Percentiles rank a stretch among this genome's conserved stretches.
Conservation (phyloP, 768 basidiomycete species). For the Pisolithus microcarpus region DNA sequence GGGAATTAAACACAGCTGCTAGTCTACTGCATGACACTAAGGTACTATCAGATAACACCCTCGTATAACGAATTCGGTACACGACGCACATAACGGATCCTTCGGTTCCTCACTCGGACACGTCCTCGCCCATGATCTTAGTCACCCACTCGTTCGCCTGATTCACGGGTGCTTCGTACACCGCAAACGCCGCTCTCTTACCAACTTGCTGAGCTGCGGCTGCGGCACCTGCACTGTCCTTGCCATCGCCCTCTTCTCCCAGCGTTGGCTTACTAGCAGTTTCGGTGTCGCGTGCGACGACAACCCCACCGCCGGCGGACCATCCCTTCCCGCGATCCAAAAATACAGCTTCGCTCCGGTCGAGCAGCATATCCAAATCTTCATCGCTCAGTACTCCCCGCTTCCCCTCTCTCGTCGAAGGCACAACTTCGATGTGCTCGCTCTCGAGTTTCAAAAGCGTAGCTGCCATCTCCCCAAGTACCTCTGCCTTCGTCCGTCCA, state of each 20-base stretch:
- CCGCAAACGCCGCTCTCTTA: conserved; percentile 63
- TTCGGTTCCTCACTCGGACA: conserved; percentile 6
- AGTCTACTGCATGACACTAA: too few species aligned
- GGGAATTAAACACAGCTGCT: too few species aligned
- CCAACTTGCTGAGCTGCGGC: conserved; percentile 2
- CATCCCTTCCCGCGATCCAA: conserved; percentile 64
- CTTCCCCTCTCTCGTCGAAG: conserved; percentile 57
- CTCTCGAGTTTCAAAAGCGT: conserved; percentile 73
- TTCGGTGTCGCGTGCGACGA: neutral
- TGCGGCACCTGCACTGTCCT: conserved; percentile 12
- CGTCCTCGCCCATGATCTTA: conserved; percentile 52
- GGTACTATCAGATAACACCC: neutral
- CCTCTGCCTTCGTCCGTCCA: conserved; percentile 50
- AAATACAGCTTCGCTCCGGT: conserved; percentile 71
- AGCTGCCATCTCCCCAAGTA: conserved; percentile 75
- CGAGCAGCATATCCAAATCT: conserved; percentile 75
- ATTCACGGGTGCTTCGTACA: conserved; percentile 61
- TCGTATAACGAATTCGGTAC: too few species aligned
- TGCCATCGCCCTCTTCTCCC: conserved; percentile 27
- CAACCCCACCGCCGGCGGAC: conserved; percentile 28
- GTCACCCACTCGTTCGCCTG: conserved; percentile 64
- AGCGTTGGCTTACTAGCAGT: too few species aligned
- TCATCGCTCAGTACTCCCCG: conserved; percentile 71
- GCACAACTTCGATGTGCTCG: conserved; percentile 85
- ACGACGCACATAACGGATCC: too few species aligned